Evolutionary conservation across 306 rosid genomes (phyloP).

Genomic region (Corylus avellana): DNA sequence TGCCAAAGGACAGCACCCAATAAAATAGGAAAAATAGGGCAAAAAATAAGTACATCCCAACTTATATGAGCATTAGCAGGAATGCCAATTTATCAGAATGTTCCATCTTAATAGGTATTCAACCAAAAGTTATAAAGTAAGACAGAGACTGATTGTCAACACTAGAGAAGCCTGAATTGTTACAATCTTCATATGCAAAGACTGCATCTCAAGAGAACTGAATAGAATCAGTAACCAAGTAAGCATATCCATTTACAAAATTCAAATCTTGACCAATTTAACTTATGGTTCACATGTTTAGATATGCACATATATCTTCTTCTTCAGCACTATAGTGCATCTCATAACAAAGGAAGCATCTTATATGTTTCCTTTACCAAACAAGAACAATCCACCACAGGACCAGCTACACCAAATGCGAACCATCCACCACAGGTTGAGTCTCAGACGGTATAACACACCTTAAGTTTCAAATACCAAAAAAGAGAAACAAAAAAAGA

Average conservation of each 20-base stretch:
- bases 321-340: not conserved
- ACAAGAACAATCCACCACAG: not conserved
- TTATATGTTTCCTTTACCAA: not conserved
- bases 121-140: not conserved
- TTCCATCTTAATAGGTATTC: slow-evolving; percentile 20
- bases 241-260: slow-evolving; percentile 2
- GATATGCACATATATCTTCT: not conserved
- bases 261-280: not conserved
- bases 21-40: not conserved
- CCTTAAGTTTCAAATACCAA: not conserved
- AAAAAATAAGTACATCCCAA: slow-evolving; percentile 1
- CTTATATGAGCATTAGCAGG: not conserved
- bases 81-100: slow-evolving; percentile 1
- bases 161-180: not conserved
- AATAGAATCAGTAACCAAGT: not conserved
- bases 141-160: not conserved
- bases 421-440: not conserved
- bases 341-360: not conserved
- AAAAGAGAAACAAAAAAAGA: not conserved
- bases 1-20: not conserved
- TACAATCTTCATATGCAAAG: not conserved
- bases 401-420: not conserved
- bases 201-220: not conserved
- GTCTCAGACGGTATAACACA: not conserved
- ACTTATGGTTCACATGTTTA: not conserved